These are phyloP conservation scores for Epichloe aotearoae DNA, from an alignment of 2,329 filamentous ascomycete genomes.

Conservation along the genomic window DNA sequence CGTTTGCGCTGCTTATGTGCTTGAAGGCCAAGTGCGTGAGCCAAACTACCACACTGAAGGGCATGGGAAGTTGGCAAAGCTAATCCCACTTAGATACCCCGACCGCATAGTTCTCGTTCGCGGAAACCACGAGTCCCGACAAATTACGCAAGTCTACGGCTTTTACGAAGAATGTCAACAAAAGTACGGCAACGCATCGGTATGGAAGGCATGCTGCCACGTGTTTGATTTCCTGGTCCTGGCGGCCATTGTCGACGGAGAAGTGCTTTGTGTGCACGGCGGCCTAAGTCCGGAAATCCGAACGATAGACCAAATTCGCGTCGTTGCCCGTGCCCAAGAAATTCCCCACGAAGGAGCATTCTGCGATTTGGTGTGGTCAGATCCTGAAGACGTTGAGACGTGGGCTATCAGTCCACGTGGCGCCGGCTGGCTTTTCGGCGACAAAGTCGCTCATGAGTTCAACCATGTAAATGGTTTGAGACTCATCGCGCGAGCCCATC, in stretches of 20 bases:
- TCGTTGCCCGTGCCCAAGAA: constrained; percentile 93
- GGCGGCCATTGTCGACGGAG: constrained; percentile 93
- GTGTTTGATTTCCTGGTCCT: constrained; percentile 98
- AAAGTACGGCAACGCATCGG: constrained; percentile 96
- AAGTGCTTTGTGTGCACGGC: constrained; percentile 96
- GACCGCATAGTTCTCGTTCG: constrained; percentile 91
- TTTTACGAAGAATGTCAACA: constrained; percentile 98
- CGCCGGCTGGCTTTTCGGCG: constrained; percentile 95
- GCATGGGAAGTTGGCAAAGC: not conserved
- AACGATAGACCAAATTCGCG: constrained; percentile 97
- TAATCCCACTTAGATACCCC: constrained; percentile 54
- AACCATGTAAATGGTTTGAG: constrained; percentile 93
- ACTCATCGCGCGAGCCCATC: constrained; percentile 92
- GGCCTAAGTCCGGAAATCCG: constrained; percentile 83
- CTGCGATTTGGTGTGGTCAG: constrained; percentile 96
- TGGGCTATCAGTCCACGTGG: constrained; percentile 91
- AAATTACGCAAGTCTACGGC: constrained; percentile 96
- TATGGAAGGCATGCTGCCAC: constrained; percentile 99
- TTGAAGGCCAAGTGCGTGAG: constrained; percentile 56
- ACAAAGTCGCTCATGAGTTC: constrained; percentile 95
- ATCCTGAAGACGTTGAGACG: constrained; percentile 92
- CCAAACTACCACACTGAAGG: not conserved
- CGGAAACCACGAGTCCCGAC: constrained; percentile 93
- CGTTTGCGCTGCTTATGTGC: constrained; percentile 92
- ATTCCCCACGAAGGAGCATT: constrained; percentile 98